These are phyloP conservation scores for Coffea eugenioides DNA, from an alignment of 257 asterid genomes.

Conservation along the genomic window DNA sequence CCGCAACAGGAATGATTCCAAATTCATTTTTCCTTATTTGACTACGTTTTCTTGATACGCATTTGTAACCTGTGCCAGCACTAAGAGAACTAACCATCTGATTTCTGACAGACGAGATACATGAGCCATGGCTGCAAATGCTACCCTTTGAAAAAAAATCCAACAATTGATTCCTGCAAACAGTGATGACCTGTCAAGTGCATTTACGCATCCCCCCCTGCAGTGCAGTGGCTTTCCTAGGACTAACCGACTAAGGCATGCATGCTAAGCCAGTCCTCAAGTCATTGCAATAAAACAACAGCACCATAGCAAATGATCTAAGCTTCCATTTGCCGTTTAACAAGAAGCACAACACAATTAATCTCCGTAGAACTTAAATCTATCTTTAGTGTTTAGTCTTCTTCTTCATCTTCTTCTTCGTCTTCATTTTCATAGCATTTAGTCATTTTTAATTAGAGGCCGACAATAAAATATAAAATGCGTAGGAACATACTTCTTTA, in stretches of 20 bases:
- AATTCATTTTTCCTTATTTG: too few species aligned
- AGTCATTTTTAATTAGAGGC: neutral
- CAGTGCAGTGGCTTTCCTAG: neutral
- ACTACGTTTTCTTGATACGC: too few species aligned
- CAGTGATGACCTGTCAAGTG: neutral
- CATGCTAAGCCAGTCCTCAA: neutral
- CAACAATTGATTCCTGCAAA: neutral
- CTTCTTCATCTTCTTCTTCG: too few species aligned
- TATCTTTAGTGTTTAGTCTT: too few species aligned
- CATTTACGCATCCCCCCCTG: neutral
- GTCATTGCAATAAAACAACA: neutral
- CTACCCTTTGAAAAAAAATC: too few species aligned
- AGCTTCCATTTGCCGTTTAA: neutral
- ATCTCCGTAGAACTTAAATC: neutral
- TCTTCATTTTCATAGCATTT: too few species aligned
- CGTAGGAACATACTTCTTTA: neutral
- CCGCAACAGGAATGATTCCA: too few species aligned
- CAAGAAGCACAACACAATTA: too few species aligned
- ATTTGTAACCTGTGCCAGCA: too few species aligned
- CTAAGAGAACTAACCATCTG: neutral
- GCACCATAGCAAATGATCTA: neutral
- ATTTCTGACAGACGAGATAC: neutral
- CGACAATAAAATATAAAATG: neutral
- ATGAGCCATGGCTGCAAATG: neutral
- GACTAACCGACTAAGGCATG: neutral